phyloP scores from a whole-genome alignment of 805 yeast genomes.

The Jamesozyma lodderae region DNA sequence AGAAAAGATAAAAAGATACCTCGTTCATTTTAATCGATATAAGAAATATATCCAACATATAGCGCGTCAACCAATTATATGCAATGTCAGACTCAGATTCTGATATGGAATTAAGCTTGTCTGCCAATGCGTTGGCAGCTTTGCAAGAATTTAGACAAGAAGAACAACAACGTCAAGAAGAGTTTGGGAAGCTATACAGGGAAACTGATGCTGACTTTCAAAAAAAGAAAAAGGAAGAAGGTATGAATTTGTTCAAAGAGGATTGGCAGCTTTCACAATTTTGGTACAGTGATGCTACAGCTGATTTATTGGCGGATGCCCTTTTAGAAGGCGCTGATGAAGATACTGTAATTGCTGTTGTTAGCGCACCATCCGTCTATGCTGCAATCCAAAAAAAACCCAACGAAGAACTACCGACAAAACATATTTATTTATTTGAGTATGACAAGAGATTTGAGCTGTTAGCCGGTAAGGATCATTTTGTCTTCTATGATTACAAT shows the following conservation, averaged over 20 bases:
- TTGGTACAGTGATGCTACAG: conserved; percentile 77
- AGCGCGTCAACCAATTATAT: too few species aligned
- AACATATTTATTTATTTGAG: conserved; percentile 67
- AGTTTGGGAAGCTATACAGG: conserved; percentile 45
- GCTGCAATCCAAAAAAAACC: conserved; percentile 63
- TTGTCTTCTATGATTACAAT: conserved; percentile 68
- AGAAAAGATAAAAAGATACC: too few species aligned
- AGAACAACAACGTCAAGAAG: conserved; percentile 46
- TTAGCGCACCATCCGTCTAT: conserved; percentile 87
- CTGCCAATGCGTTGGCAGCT: conserved; percentile 45
- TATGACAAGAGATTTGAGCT: conserved; percentile 68
- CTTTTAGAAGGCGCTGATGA: conserved; percentile 68
- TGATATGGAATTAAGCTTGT: conserved; percentile 27
- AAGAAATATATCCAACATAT: too few species aligned
- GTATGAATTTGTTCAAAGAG: conserved; percentile 72
- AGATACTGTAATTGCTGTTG: conserved; percentile 62
- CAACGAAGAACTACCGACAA: conserved; percentile 46
- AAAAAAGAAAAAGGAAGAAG: conserved; percentile 30
- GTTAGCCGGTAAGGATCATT: conserved; percentile 58
- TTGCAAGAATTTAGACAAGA: conserved; percentile 57
- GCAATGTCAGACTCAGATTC: conserved; percentile 19
- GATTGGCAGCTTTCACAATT: conserved; percentile 94
- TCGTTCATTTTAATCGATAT: too few species aligned
- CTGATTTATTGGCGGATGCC: conserved; percentile 57
- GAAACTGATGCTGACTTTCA: conserved; percentile 45